Conservation (phyloP, 768 basidiomycete genomes). For the Podaxis mareebaensis region DNA sequence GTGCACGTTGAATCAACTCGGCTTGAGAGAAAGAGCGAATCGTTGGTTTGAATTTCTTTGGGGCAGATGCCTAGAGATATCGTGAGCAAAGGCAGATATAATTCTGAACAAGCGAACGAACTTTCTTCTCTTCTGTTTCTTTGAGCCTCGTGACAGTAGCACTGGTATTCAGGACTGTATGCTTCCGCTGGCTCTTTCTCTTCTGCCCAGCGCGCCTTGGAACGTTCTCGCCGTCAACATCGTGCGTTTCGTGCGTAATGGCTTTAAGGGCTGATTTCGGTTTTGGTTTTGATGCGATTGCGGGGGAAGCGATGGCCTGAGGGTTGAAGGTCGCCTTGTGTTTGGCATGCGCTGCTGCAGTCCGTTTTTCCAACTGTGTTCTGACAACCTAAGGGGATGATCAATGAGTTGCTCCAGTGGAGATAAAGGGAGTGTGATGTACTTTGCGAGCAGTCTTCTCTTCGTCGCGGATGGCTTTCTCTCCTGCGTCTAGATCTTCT, state of each 20-base stretch:
- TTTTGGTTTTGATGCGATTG: conserved; percentile 27
- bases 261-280: conserved; percentile 21
- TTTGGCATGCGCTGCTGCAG: conserved; percentile 66
- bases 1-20: conserved; percentile 80
- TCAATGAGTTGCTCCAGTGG: background rate
- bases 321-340: conserved; percentile 72
- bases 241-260: background rate
- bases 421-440: conserved; percentile 7
- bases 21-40: conserved; percentile 67
- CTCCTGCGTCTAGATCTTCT: conserved; percentile 49
- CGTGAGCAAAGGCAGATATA: background rate
- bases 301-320: conserved; percentile 32
- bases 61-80: conserved; percentile 48
- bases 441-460: conserved; percentile 57
- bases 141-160: conserved; percentile 67
- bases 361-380: conserved; percentile 58
- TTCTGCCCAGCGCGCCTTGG: conserved; percentile 26
- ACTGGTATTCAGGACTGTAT: conserved; percentile 72
- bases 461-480: conserved; percentile 59
- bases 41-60: conserved; percentile 60
- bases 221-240: background rate
- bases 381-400: conserved; percentile 47
- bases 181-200: conserved; percentile 63
- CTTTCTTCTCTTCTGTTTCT: conserved; percentile 64
- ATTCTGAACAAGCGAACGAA: conserved; percentile 23